Percentiles rank a stretch among this genome's conserved stretches.
Evolutionary conservation across 2,329 filamentous ascomycete species (phyloP).

Genomic region (Davidsoniella australis): DNA sequence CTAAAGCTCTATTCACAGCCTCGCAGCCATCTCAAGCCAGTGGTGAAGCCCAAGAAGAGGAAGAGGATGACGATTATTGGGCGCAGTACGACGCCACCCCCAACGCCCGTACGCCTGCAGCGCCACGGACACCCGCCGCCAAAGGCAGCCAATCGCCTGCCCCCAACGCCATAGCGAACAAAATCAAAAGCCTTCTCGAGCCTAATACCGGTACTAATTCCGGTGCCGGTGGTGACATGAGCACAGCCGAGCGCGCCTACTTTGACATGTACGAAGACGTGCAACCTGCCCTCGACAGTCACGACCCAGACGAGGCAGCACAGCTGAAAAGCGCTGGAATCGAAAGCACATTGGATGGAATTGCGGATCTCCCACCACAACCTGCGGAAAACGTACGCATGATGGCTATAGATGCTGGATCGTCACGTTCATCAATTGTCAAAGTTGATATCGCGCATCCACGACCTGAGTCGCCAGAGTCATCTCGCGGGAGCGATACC

Average conservation of each 20-base stretch:
- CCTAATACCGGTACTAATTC: background rate
- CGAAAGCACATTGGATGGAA: conserved; percentile 19
- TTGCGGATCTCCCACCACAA: background rate
- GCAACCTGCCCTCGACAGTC: conserved; percentile 63
- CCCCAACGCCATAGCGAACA: conserved; percentile 9
- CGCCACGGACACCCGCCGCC: conserved; percentile 16
- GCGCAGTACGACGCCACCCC: conserved; percentile 34
- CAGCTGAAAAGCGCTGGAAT: conserved; percentile 20
- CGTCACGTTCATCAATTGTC: conserved; percentile 9
- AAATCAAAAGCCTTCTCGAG: conserved; percentile 1
- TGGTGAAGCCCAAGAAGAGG: conserved; percentile 12
- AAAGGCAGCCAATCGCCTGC: conserved; percentile 17
- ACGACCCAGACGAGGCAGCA: conserved; percentile 53
- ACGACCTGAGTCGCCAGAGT: conserved; percentile 41
- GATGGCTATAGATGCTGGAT: conserved; percentile 1
- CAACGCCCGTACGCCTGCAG: conserved; percentile 44
- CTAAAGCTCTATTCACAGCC: conserved; percentile 4
- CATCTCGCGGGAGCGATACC: conserved; percentile 36
- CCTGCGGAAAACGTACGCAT: background rate
- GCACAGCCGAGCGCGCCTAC: conserved; percentile 49
- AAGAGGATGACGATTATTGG: conserved; percentile 35
- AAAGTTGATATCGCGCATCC: conserved; percentile 31
- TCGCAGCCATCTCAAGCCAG: background rate
- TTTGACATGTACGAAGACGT: conserved; percentile 62
- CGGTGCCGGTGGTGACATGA: conserved; percentile 3